A percentile compares a stretch with the other conserved stretches of the same genome.
Evolutionary conservation across 306 rosid genomes (phyloP).

Genomic region (Castanea crenata): DNA sequence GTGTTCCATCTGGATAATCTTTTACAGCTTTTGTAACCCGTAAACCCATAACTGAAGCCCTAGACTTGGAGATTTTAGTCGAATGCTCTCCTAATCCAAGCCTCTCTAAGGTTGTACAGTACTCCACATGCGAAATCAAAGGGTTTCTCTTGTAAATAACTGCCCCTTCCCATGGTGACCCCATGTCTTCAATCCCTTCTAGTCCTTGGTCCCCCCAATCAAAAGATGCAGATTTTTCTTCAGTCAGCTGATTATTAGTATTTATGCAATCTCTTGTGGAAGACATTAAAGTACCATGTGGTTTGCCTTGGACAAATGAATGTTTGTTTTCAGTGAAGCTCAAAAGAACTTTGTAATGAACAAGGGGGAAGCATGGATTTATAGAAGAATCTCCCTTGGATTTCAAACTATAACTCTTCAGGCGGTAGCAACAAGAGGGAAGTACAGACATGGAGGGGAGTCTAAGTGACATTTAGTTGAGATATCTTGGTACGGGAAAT

Average conservation of each 20-base stretch:
- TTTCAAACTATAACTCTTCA: conserved; percentile 29
- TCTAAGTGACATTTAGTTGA: conserved; percentile 49
- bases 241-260: conserved; percentile 30
- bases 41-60: conserved; percentile 82
- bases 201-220: conserved; percentile 43
- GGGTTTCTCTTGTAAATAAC: conserved; percentile 74
- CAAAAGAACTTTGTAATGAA: conserved; percentile 11
- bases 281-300: conserved; percentile 17
- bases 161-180: conserved; percentile 90
- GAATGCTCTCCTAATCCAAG: conserved; percentile 76
- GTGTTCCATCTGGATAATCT: conserved; percentile 80
- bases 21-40: conserved; percentile 69
- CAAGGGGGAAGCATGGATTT: conserved; percentile 29
- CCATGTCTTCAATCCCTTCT: conserved; percentile 47
- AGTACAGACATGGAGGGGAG: conserved; percentile 37
- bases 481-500: background rate
- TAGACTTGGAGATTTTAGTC: conserved; percentile 58
- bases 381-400: conserved; percentile 14
- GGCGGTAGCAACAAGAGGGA: conserved; percentile 35
- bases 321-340: conserved; percentile 4
- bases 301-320: conserved; percentile 18
- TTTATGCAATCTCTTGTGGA: conserved; percentile 34
- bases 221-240: conserved; percentile 28
- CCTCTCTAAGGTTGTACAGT: conserved; percentile 94
- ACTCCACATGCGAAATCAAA: conserved; percentile 61